Conservation (phyloP, 345 rosid species). For the Euphorbia lathyris region DNA sequence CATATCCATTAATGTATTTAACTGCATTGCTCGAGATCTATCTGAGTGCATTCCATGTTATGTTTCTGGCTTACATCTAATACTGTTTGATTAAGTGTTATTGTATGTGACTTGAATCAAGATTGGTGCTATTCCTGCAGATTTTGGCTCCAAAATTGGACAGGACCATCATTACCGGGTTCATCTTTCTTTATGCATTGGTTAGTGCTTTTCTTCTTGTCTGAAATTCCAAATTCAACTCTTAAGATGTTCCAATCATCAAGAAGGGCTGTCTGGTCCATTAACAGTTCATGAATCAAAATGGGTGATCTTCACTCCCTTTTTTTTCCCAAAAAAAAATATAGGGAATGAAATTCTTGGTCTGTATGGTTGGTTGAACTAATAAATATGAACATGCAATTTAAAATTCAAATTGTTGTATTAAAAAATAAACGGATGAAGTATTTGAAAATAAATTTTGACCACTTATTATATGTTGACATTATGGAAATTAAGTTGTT, state of each 20-base stretch:
- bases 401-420: no score
- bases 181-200: constrained; percentile 89
- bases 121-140: constrained; percentile 45
- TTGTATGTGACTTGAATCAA: constrained; percentile 12
- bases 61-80: background rate
- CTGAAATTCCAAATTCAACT: background rate
- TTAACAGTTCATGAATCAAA: background rate
- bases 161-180: constrained; percentile 86
- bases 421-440: no score
- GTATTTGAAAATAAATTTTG: no score
- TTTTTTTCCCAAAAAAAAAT: background rate
- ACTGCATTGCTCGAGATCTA: constrained; percentile 4
- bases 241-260: background rate
- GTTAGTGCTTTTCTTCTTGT: constrained; percentile 34
- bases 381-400: no score
- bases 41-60: constrained; percentile 2
- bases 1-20: background rate
- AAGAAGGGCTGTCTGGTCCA: background rate
- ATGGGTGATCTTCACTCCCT: background rate
- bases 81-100: constrained; percentile 3
- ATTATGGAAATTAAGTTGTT: no score
- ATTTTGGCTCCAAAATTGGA: constrained; percentile 99
- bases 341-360: background rate
- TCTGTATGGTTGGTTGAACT: no score
- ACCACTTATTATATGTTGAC: no score